Percentiles rank a stretch among this genome's conserved stretches.
Conservation (phyloP, 164 flowering plant species). For the Chimonanthus praecox region DNA sequence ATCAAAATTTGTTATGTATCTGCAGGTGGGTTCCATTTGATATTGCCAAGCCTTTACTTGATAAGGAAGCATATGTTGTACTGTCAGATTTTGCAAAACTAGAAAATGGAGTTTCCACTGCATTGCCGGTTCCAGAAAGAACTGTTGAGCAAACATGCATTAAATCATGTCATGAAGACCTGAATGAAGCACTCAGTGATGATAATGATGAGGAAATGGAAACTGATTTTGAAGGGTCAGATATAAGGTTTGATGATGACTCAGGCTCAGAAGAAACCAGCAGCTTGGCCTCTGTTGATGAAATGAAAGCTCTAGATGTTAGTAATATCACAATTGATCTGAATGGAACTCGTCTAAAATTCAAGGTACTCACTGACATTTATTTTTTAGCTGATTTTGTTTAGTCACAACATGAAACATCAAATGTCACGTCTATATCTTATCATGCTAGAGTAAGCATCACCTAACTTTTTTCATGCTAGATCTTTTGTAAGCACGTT, state of each 20-base stretch:
- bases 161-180: constrained; percentile 28
- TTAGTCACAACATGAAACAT: background rate
- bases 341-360: constrained; percentile 42
- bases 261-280: constrained; percentile 34
- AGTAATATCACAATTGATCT: constrained; percentile 45
- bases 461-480: background rate
- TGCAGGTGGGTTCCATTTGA: constrained; percentile 84
- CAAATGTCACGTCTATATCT: background rate
- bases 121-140: constrained; percentile 19
- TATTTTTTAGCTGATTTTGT: background rate
- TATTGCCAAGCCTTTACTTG: constrained; percentile 63
- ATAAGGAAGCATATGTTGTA: constrained; percentile 54
- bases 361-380: constrained; percentile 39
- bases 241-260: constrained; percentile 36
- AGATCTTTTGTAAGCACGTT: background rate
- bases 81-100: constrained; percentile 48
- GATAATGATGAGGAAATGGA: constrained; percentile 55
- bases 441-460: background rate
- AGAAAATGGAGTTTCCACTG: constrained; percentile 34
- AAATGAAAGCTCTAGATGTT: constrained; percentile 32
- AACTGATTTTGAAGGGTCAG: constrained; percentile 42
- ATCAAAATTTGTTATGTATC: constrained; percentile 4
- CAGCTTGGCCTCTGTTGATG: constrained; percentile 17
- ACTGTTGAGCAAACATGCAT: constrained; percentile 26
- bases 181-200: constrained; percentile 34